Base-by-base conservation (phyloP, 108 stramenopile species). In the Epithemia pelagica region DNA sequence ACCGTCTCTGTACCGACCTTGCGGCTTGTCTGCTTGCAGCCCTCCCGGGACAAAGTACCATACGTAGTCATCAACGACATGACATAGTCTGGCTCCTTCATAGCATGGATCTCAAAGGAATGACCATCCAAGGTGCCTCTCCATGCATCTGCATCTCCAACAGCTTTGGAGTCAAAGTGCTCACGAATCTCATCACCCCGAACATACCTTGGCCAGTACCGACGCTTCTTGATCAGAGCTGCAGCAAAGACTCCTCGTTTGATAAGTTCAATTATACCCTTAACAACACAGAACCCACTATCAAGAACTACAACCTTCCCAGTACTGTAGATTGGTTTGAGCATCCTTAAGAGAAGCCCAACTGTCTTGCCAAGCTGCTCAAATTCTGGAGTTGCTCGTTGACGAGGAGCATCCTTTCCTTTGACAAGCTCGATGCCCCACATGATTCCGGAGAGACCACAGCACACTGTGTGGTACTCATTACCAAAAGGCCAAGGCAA, bases 281-380 rank as follows among this genome's bases (percentile, higher is more conserved):
- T 58, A 22, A 61, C 26, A 23, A 79, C 74, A 65, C 78, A 79
- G 54, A 76, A 80, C 22, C 79, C 72, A 65, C 74, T 76, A 37
- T 80, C 75, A 24, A 74, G 56, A 21, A 73, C 22, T 15, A 70
- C 64, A 0, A 71, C 22, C 30, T 67, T 68, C 1, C 74, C 62
- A 22, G 66, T 75, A 51, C 54, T 21, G 24, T 53, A 54, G 1
- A 76, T 58, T 0, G 22, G 8, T 5, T 5, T 15, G 10, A 46
- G 15, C 37, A 46, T 5, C 15, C 37, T 10, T 46, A 10, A 15
- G 5, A 46, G 37, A 15, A 46, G 37, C 5, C 37, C 37, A 46
- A 46, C 37, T 46, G 37, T 46, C 15, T 5, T 46, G 10, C 15
- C 37, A 46, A 46, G 37, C 5, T 46, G 5, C 10, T 46, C 37